phyloP scores from a whole-genome alignment of 768 basidiomycete species.

The Leccinum boreale region DNA sequence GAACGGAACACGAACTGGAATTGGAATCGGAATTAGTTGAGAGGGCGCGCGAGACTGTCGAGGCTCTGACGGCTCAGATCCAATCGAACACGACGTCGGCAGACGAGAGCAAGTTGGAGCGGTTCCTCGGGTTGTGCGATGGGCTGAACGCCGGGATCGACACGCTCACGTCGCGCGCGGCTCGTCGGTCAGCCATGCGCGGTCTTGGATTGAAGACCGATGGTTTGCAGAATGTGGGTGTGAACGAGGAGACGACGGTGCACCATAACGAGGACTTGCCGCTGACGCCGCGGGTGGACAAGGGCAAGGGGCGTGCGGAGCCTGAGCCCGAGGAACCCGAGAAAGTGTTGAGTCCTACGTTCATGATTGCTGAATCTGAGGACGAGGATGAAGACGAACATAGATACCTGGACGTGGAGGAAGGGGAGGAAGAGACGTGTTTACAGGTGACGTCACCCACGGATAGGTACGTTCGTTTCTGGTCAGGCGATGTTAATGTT shows the following conservation, averaged over 20 bases:
- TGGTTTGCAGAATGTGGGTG: background rate
- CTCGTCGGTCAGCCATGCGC: background rate
- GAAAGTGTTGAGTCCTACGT: constrained; percentile 69
- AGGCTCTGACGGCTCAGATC: constrained; percentile 34
- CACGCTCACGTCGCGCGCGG: background rate
- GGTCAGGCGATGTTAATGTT: background rate
- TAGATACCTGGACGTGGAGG: constrained; percentile 33
- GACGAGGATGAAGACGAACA: constrained; percentile 45
- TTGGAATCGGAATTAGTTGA: constrained; percentile 26
- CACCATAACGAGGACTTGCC: constrained; percentile 18
- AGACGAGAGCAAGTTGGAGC: background rate
- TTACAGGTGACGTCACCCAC: constrained; percentile 32
- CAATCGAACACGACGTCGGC: background rate
- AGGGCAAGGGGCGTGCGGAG: constrained; percentile 73
- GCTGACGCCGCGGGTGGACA: constrained; percentile 66
- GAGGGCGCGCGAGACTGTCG: constrained; percentile 19
- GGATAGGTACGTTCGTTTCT: constrained; percentile 43
- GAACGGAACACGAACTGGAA: background rate
- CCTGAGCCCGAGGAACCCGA: constrained; percentile 66
- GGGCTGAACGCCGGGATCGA: background rate
- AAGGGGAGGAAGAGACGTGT: constrained; percentile 27
- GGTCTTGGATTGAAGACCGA: background rate
- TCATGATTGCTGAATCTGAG: constrained; percentile 50
- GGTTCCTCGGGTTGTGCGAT: background rate
- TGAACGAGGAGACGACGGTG: background rate